Evolutionary conservation across 2,329 filamentous ascomycete species (phyloP).

Genomic region (Botrytis tulipae): DNA sequence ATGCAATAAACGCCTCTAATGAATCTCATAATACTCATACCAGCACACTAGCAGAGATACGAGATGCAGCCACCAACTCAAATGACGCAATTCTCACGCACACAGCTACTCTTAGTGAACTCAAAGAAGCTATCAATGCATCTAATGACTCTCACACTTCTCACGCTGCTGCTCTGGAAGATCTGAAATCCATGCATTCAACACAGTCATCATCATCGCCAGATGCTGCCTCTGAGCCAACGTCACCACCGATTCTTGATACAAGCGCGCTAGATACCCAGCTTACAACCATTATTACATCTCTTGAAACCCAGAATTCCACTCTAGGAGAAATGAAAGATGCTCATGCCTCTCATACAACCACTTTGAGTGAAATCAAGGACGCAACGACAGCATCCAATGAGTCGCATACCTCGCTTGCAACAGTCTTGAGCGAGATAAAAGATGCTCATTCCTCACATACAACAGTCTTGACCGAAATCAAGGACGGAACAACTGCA

Average conservation of each 20-base stretch:
- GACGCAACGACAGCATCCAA: too few species aligned
- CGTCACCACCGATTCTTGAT: not conserved
- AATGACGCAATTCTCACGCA: slow-evolving; percentile 27
- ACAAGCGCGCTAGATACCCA: slow-evolving; percentile 11
- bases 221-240: not conserved
- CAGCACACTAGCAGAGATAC: slow-evolving; percentile 26
- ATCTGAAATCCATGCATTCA: slow-evolving; percentile 20
- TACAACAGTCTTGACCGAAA: slow-evolving; percentile 22
- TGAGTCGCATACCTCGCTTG: too few species aligned
- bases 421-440: too few species aligned
- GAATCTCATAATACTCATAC: slow-evolving; percentile 27
- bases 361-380: too few species aligned
- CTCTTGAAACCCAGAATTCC: slow-evolving; percentile 25
- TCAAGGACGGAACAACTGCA: slow-evolving; percentile 10
- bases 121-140: slow-evolving; percentile 24
- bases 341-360: slow-evolving; percentile 4
- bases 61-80: slow-evolving; percentile 22
- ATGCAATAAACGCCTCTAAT: slow-evolving; percentile 10
- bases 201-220: not conserved
- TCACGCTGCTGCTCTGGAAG: slow-evolving; percentile 23
- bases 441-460: not conserved
- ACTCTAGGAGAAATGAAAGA: slow-evolving; percentile 28
- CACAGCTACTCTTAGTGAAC: slow-evolving; percentile 23
- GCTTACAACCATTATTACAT: slow-evolving; percentile 27
- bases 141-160: slow-evolving; percentile 21